A percentile compares a stretch with the other conserved stretches of the same genome.
These are phyloP conservation scores for Phytopythium chamaehyphon DNA, from an alignment of 352 stramenopile genomes.

Conservation along the genomic window DNA sequence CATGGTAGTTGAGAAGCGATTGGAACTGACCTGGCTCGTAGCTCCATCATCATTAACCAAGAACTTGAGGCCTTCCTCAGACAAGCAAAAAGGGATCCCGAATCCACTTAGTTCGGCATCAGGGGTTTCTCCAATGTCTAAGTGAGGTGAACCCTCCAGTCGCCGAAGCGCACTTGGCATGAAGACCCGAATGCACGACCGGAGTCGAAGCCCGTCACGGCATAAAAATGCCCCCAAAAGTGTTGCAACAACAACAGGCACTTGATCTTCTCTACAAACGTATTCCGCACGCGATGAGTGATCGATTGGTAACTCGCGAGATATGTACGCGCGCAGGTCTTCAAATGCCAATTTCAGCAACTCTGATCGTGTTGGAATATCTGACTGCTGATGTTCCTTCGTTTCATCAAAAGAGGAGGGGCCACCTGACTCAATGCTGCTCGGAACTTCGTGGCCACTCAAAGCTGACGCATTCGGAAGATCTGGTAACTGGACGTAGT, in stretches of 20 bases:
- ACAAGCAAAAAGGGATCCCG: conserved; percentile 44
- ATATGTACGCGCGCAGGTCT: background rate
- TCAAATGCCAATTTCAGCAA: conserved; percentile 4
- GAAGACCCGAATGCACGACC: background rate
- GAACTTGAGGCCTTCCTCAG: conserved; percentile 22
- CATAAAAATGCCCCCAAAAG: conserved; percentile 35
- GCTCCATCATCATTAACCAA: background rate
- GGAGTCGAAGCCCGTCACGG: background rate
- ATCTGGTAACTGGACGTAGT: conserved; percentile 2
- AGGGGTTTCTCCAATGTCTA: conserved; percentile 10
- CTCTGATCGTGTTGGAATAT: conserved; percentile 1
- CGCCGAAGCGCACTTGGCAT: background rate
- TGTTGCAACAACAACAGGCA: conserved; percentile 27
- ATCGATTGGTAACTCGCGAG: background rate
- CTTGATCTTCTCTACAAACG: background rate
- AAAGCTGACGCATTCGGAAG: background rate
- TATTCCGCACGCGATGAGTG: background rate
- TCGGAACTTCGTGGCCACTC: background rate
- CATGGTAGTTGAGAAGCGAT: conserved; percentile 10
- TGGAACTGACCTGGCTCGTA: background rate
- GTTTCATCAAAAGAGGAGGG: background rate
- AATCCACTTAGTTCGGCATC: conserved; percentile 44
- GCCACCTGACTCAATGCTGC: background rate
- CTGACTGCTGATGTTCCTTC: background rate
- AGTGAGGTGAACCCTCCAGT: conserved; percentile 5